Conservation (phyloP, 371 early-diverging fungal genomes). For the Mortierella sp. region DNA sequence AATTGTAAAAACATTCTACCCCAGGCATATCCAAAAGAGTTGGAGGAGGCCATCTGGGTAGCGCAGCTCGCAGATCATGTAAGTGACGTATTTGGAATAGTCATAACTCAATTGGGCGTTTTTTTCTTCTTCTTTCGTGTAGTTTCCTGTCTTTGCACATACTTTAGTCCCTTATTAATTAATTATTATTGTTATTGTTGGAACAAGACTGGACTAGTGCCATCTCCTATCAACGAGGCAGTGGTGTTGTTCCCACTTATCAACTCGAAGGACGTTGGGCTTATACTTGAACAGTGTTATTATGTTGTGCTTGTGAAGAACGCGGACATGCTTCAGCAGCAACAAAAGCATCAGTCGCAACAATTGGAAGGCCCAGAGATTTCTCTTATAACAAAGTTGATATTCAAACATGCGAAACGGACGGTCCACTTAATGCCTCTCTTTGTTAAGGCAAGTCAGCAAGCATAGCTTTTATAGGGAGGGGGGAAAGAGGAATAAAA, state of each 20-base stretch:
- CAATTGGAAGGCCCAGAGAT: conserved; percentile 30
- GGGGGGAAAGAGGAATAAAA: neutral
- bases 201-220: conserved; percentile 46
- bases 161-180: neutral
- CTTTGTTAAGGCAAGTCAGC: conserved; percentile 13
- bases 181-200: neutral
- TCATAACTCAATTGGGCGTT: neutral
- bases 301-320: conserved; percentile 45
- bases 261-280: conserved; percentile 39
- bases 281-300: conserved; percentile 50
- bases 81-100: neutral
- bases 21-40: conserved; percentile 44
- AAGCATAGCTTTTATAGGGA: neutral
- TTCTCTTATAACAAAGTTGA: conserved; percentile 29
- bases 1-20: conserved; percentile 43
- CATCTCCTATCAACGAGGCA: conserved; percentile 43
- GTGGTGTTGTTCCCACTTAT: conserved; percentile 42
- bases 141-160: neutral
- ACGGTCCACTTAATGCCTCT: conserved; percentile 50
- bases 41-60: conserved; percentile 45
- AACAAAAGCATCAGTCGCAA: conserved; percentile 1
- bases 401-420: conserved; percentile 49
- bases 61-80: conserved; percentile 48
- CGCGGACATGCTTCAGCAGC: conserved; percentile 26
- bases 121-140: neutral